Percentiles rank a stretch among this genome's conserved stretches.
phyloP scores from a whole-genome alignment of 2,329 filamentous ascomycete species.

The Colletotrichum camelliae region DNA sequence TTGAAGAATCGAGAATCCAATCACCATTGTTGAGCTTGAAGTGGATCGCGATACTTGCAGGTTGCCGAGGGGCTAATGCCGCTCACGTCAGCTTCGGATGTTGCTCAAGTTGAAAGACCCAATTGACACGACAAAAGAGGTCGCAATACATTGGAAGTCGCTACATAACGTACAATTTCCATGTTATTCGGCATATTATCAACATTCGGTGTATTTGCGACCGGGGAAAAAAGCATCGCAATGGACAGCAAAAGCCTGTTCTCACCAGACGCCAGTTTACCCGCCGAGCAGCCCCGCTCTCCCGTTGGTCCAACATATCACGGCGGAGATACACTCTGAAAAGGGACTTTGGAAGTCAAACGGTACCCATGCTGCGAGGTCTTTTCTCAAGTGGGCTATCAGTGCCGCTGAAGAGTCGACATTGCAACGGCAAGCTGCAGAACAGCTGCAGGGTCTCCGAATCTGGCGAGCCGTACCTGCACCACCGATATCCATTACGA shows the following conservation, averaged over 20 bases:
- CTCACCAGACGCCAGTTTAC: neutral
- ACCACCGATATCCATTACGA: neutral
- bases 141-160: no score
- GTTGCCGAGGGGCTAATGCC: neutral
- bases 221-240: neutral
- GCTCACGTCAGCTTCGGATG: neutral
- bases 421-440: neutral
- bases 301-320: neutral
- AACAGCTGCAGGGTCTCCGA: neutral
- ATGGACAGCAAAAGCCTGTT: neutral
- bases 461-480: neutral
- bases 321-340: neutral
- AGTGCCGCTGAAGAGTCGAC: neutral
- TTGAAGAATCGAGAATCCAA: neutral
- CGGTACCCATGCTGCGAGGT: neutral
- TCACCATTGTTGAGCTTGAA: neutral
- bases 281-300: neutral
- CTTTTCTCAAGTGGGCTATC: neutral
- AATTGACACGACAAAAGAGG: fast-evolving
- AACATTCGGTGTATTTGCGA: neutral
- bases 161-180: no score
- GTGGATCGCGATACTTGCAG: neutral
- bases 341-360: neutral
- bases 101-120: neutral
- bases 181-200: no score